phyloP scores from a whole-genome alignment of 2,329 filamentous ascomycete species.

The Diplodia sapinea region DNA sequence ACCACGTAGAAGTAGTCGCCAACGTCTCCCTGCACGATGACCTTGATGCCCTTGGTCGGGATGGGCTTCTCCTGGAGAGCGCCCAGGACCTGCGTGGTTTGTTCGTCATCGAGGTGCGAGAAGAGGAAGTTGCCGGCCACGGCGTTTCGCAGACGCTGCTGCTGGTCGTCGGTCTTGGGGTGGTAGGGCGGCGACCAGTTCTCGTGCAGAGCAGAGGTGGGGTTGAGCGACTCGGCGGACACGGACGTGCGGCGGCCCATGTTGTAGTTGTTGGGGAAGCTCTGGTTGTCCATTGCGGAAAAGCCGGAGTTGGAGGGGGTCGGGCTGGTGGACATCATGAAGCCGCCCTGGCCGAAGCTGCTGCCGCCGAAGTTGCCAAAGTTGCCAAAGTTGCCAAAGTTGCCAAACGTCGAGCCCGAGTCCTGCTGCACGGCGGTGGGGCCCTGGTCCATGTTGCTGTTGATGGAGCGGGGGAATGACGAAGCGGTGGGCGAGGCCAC shows the following conservation, averaged over 20 bases:
- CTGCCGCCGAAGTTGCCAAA: too few relatives aligned
- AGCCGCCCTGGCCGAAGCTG: conserved; percentile 41
- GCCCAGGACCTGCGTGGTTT: conserved; percentile 82
- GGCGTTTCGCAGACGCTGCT: conserved; percentile 76
- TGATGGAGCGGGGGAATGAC: conserved; percentile 52
- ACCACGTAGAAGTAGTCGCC: conserved; percentile 99
- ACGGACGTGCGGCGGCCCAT: conserved; percentile 92
- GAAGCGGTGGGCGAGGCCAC: conserved; percentile 73
- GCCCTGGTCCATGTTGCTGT: conserved; percentile 48
- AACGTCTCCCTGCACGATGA: conserved; percentile 93
- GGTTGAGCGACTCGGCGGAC: conserved; percentile 94
- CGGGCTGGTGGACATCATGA: conserved; percentile 39
- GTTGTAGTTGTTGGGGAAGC: conserved; percentile 91
- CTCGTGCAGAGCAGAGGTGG: conserved; percentile 79
- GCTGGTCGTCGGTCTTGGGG: conserved; percentile 81
- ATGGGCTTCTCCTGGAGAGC: conserved; percentile 95
- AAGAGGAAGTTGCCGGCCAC: conserved; percentile 94
- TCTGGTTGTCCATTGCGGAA: conserved; percentile 63
- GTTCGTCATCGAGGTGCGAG: conserved; percentile 91
- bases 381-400: conserved; percentile 43
- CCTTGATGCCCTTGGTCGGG: conserved; percentile 85
- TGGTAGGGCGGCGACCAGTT: conserved; percentile 90
- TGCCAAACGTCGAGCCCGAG: conserved; percentile 48
- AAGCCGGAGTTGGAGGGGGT: conserved; percentile 51
- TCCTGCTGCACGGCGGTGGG: conserved; percentile 46